Conservation (phyloP, 2,329 filamentous ascomycete genomes). For the Monilinia aucupariae region DNA sequence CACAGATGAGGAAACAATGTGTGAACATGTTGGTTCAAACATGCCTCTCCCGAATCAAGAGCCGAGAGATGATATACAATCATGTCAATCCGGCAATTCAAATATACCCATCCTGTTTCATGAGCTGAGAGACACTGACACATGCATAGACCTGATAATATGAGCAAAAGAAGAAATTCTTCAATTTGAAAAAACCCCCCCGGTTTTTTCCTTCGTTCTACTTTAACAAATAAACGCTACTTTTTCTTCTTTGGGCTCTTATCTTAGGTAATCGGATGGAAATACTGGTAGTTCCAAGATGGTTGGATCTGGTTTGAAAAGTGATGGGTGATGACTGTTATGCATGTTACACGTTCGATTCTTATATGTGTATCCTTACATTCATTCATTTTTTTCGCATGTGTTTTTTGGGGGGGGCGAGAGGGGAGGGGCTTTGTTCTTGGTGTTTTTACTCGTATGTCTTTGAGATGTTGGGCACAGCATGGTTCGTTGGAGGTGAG, state of each 20-base stretch:
- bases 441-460: no score
- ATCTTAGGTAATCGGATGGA: no score
- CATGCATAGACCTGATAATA: not conserved
- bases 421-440: no score
- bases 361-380: no score
- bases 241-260: no score
- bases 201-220: not conserved
- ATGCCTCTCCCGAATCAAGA: not conserved
- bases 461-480: not conserved
- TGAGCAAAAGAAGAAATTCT: not conserved
- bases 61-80: not conserved
- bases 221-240: not conserved
- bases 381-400: no score
- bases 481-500: not conserved
- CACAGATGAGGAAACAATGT: not conserved
- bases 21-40: not conserved
- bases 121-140: not conserved
- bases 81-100: not conserved
- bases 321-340: no score
- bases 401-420: no score
- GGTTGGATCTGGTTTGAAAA: no score
- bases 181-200: no score
- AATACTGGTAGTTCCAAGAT: no score
- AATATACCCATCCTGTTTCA: not conserved
- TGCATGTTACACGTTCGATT: no score